Conservation (phyloP, 2,329 filamentous ascomycete genomes). For the Fusarium stilboides region DNA sequence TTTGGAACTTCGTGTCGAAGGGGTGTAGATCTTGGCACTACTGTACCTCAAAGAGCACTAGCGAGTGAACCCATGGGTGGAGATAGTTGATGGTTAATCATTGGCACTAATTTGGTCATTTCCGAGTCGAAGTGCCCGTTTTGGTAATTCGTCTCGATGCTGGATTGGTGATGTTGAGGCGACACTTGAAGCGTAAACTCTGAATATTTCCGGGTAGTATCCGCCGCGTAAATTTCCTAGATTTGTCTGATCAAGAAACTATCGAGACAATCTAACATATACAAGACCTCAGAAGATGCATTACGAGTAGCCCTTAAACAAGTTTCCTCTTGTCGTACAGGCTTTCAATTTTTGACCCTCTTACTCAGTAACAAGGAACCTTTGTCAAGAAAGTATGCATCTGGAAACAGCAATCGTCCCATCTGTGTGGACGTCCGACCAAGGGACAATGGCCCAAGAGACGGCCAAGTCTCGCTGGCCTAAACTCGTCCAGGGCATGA, state of each 20-base stretch:
- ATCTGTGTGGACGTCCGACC: constrained; percentile 17
- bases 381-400: neutral
- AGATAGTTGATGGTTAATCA: neutral
- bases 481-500: constrained; percentile 10
- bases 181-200: neutral
- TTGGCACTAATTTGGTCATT: neutral
- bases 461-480: constrained; percentile 17
- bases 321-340: neutral
- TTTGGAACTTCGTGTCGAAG: neutral
- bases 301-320: neutral
- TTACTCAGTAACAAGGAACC: neutral
- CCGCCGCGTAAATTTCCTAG: neutral
- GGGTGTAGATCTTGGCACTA: neutral
- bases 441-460: constrained; percentile 11
- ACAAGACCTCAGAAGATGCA: neutral
- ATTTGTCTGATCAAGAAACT: neutral
- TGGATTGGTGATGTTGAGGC: neutral
- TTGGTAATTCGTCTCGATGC: constrained; percentile 10
- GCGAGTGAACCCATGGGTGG: neutral
- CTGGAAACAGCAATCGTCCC: neutral
- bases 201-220: neutral
- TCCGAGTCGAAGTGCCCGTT: constrained; percentile 12
- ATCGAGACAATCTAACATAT: neutral
- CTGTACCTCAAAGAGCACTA: neutral
- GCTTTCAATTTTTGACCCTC: no score